Base-by-base conservation (phyloP, 23 red algal species). In the Gracilaria gracilis region DNA sequence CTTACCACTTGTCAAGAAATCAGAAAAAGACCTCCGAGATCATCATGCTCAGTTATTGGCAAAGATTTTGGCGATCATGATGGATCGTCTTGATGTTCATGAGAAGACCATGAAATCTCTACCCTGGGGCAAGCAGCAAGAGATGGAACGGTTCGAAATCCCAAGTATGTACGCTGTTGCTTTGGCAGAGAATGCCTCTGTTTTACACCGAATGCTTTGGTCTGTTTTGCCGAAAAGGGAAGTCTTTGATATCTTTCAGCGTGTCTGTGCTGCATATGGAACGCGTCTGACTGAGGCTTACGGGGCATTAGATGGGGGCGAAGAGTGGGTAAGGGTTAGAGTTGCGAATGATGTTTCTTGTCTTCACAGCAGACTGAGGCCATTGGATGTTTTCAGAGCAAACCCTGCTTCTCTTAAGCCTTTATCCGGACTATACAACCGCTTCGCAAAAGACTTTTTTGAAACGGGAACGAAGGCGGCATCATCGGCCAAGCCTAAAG, bases 31-130 rank as follows among this genome's bases (percentile, higher is more conserved):
- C 74, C 38, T 95, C 7, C 54, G 70, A 53, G 79, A 84, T 48
- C 93, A 95, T 67, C 93, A 95, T 61, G 85, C 50, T 12, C 93
- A 95, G 75, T 47, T 95, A 62, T 54, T 95, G 3, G 93, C 84
- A 33, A 95, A 95, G 61, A 87, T 95, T 58, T 49, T 89, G 67
- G 79, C 79, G 25, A 85, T 95, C 57, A 95, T 95, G 93, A 76
- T 95, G 55, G 93, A 95, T 57, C 93, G 93, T 61, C 86, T 95
- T 62, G 84, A 89, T 4, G 84, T 61, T 0, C 93, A 95, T 32
- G 86, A 84, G 27, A 76, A 66, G 39, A 75, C 75, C 12, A 27
- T 95, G 55, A 79, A 75, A 40, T 83, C 83, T 19, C 72, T 95
- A 57, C 93, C 93, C 11, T 95, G 93, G 93, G 44, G 59, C 8